Percentiles rank a stretch among this genome's conserved stretches.
These are phyloP conservation scores for Skeletonema costatum DNA, from an alignment of 108 stramenopile species.

Conservation along the genomic window DNA sequence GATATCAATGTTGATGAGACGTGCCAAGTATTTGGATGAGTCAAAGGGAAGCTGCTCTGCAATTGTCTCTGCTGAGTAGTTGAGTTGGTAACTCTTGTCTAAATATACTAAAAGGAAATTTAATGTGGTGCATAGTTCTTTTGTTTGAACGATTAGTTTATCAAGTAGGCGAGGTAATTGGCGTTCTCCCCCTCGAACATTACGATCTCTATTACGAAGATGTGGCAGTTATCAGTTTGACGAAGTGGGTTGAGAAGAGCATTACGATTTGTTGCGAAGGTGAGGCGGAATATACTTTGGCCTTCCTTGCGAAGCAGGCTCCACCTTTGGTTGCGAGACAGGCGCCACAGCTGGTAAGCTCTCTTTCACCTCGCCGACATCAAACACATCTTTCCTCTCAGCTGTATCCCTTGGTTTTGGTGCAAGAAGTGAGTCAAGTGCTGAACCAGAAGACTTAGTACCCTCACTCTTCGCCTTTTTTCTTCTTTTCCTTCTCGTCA, in stretches of 20 bases:
- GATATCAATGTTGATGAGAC: conserved; percentile 10
- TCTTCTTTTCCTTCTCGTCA: conserved; percentile 33
- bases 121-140: background rate
- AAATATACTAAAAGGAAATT: too few relatives aligned
- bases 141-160: background rate
- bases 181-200: background rate
- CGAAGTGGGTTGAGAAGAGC: background rate
- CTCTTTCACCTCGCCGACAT: conserved; percentile 21
- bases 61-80: background rate
- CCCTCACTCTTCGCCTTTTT: conserved; percentile 11
- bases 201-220: background rate
- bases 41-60: background rate
- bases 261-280: conserved; percentile 53
- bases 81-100: too few relatives aligned
- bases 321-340: background rate
- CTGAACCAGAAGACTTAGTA: conserved; percentile 6
- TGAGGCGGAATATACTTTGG: conserved; percentile 86
- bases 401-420: conserved; percentile 27
- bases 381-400: conserved; percentile 4
- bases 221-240: background rate
- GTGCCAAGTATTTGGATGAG: conserved; percentile 6
- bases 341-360: conserved; percentile 21
- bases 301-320: conserved; percentile 1
- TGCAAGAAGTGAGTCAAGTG: conserved; percentile 18
- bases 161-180: background rate